A percentile compares a stretch with the other conserved stretches of the same genome.
Evolutionary conservation across 306 rosid species (phyloP).

Genomic region (Prunus davidiana): DNA sequence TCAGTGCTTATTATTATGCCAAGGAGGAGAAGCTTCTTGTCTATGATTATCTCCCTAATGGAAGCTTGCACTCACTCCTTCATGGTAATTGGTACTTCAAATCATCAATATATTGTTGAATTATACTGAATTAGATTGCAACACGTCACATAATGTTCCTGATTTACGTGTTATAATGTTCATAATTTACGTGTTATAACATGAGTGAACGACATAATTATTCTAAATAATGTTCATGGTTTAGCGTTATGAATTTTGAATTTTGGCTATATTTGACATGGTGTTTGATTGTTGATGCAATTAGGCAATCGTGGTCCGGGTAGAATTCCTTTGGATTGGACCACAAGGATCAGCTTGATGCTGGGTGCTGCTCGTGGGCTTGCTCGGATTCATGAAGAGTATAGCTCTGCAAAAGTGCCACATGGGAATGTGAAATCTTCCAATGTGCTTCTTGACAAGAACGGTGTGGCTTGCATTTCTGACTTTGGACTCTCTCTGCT

Average conservation of each 20-base stretch:
- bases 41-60: conserved; percentile 90
- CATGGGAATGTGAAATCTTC: conserved; percentile 93
- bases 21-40: conserved; percentile 97
- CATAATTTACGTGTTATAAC: too few species aligned
- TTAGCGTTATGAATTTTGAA: neutral
- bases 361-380: conserved; percentile 93
- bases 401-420: conserved; percentile 64
- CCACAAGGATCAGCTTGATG: conserved; percentile 89
- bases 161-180: too few species aligned
- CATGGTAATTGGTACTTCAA: conserved; percentile 53
- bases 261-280: neutral
- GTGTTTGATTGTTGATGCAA: conserved; percentile 6
- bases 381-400: conserved; percentile 74
- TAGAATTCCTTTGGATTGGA: conserved; percentile 97
- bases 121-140: neutral
- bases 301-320: conserved; percentile 95
- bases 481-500: conserved; percentile 85
- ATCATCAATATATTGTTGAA: neutral
- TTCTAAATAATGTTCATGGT: too few species aligned
- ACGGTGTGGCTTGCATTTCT: conserved; percentile 87
- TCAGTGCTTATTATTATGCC: conserved; percentile 89
- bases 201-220: too few species aligned
- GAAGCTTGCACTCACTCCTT: conserved; percentile 87
- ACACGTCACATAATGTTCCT: too few species aligned
- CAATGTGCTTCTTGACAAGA: conserved; percentile 88